These are phyloP conservation scores for Fusarium newnesense DNA, from an alignment of 2,329 filamentous ascomycete genomes.

Conservation along the genomic window DNA sequence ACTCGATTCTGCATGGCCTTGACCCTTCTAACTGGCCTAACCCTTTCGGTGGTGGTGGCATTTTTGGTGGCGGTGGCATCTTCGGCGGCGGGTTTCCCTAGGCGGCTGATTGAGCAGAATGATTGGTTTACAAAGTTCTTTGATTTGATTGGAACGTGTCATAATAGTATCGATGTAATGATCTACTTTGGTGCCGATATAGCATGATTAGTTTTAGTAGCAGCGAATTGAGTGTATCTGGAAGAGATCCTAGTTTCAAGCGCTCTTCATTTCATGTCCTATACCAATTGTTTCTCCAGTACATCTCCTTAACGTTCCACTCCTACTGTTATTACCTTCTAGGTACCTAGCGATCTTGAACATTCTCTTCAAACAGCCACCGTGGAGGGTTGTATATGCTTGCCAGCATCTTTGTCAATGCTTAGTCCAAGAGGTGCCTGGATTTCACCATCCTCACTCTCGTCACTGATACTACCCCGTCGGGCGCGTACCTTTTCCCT, in stretches of 20 bases:
- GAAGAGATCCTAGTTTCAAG: background rate
- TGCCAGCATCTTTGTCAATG: background rate
- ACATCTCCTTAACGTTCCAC: background rate
- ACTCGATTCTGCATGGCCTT: background rate
- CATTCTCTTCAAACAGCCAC: background rate
- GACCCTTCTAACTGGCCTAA: background rate
- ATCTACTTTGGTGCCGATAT: too few species aligned
- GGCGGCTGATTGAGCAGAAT: background rate
- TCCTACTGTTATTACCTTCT: background rate
- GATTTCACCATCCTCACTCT: background rate
- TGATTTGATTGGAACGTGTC: too few species aligned
- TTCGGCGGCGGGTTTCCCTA: background rate
- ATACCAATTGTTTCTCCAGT: background rate
- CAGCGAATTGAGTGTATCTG: rapidly evolving
- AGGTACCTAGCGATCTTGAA: too few species aligned
- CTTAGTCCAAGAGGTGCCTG: background rate
- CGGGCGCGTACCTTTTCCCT: background rate
- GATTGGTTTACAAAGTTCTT: background rate
- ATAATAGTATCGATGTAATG: background rate
- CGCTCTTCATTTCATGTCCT: background rate
- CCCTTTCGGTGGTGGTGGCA: background rate
- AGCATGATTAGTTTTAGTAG: background rate
- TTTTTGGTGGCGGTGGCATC: background rate
- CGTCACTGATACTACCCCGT: background rate
- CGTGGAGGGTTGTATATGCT: background rate